These are phyloP conservation scores for Trichoderma simmonsii DNA, from an alignment of 2,329 filamentous ascomycete genomes.

Conservation along the genomic window DNA sequence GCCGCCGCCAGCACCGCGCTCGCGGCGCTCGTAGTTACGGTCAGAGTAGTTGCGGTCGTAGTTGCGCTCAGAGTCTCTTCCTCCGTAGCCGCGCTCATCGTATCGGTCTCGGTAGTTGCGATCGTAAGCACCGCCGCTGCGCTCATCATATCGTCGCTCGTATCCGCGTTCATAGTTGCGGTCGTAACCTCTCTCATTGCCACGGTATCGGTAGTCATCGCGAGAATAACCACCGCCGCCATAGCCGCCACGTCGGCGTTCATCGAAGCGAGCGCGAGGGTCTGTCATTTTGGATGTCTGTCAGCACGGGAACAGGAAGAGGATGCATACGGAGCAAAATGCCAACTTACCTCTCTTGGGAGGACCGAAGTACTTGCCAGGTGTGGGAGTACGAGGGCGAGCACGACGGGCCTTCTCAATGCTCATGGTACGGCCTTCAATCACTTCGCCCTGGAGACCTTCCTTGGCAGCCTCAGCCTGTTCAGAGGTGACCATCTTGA, in stretches of 20 bases:
- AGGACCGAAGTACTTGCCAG: slow-evolving; percentile 98
- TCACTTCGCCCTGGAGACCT: slow-evolving; percentile 88
- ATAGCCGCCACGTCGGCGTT: slow-evolving; percentile 62
- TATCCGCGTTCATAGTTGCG: slow-evolving; percentile 46
- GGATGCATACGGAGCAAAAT: slow-evolving; percentile 22
- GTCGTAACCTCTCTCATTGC: slow-evolving; percentile 42
- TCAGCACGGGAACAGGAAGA: slow-evolving; percentile 21
- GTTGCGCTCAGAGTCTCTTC: slow-evolving; percentile 44
- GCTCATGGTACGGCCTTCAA: slow-evolving; percentile 92
- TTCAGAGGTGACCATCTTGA: slow-evolving; percentile 96
- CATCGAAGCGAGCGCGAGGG: slow-evolving; percentile 50
- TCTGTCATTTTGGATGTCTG: slow-evolving; percentile 26
- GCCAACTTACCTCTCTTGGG: slow-evolving; percentile 83
- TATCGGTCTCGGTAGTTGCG: slow-evolving; percentile 50
- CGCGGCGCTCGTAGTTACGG: slow-evolving; percentile 54
- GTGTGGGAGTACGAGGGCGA: slow-evolving; percentile 90
- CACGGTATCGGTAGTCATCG: slow-evolving; percentile 57
- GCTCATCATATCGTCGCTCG: slow-evolving; percentile 40
- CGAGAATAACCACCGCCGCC: slow-evolving; percentile 48
- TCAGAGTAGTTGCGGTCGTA: slow-evolving; percentile 56
- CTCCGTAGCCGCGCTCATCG: slow-evolving; percentile 48
- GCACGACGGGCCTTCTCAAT: slow-evolving; percentile 98
- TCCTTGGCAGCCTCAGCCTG: slow-evolving; percentile 97
- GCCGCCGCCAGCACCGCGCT: slow-evolving; percentile 26
- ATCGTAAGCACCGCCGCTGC: slow-evolving; percentile 38